Conservation (phyloP, 2,329 filamentous ascomycete species). For the Waltergamsia citrina region DNA sequence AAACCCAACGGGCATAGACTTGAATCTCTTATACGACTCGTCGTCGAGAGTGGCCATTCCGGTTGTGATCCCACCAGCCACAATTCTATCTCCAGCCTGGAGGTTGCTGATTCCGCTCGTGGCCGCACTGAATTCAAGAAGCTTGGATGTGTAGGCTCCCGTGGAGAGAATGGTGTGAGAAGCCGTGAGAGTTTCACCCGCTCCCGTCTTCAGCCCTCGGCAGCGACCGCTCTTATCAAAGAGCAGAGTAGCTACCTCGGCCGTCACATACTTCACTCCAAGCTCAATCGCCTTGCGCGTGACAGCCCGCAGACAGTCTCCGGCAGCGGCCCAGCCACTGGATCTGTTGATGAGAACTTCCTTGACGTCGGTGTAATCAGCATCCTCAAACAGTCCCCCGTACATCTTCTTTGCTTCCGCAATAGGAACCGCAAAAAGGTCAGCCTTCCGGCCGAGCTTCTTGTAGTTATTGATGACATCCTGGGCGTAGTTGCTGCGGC, state of each 20-base stretch:
- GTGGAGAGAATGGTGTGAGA: slow-evolving; percentile 43
- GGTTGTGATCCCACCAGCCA: slow-evolving; percentile 50
- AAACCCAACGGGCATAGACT: slow-evolving; percentile 38
- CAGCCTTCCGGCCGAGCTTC: slow-evolving; percentile 26
- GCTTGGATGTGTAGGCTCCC: slow-evolving; percentile 46
- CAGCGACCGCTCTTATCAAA: slow-evolving; percentile 35
- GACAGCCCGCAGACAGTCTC: slow-evolving; percentile 43
- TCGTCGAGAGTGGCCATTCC: slow-evolving; percentile 45
- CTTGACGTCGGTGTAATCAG: slow-evolving; percentile 48
- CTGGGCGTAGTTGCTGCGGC: slow-evolving; percentile 36
- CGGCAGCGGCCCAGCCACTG: slow-evolving; percentile 56
- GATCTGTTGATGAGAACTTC: slow-evolving; percentile 52
- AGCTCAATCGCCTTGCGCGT: slow-evolving; percentile 40
- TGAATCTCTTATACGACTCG: slow-evolving; percentile 31
- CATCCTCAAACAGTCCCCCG: slow-evolving; percentile 48
- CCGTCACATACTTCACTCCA: slow-evolving; percentile 49
- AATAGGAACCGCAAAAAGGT: slow-evolving; percentile 32
- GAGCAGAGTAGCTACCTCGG: slow-evolving; percentile 35
- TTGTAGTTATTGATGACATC: slow-evolving; percentile 45
- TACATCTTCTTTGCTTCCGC: slow-evolving; percentile 40
- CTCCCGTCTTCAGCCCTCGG: slow-evolving; percentile 35
- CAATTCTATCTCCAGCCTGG: slow-evolving; percentile 41
- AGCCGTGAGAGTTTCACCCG: slow-evolving; percentile 34
- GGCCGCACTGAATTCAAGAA: slow-evolving; percentile 42
- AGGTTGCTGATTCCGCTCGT: slow-evolving; percentile 35